These are phyloP conservation scores for Myxozyma nipponensis DNA, from an alignment of 805 yeast genomes.

Conservation along the genomic window DNA sequence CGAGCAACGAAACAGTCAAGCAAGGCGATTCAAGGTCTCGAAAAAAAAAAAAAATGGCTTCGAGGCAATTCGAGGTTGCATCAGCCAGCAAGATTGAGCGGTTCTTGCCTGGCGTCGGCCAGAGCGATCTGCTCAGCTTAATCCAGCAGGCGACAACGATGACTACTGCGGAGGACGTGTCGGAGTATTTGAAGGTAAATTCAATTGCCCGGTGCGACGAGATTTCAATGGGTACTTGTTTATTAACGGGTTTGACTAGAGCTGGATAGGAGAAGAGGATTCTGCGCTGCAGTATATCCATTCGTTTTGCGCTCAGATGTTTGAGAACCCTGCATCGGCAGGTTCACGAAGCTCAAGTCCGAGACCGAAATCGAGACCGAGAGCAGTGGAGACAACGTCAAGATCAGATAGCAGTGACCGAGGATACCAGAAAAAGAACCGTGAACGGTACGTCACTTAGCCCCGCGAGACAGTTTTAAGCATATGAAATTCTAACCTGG, in stretches of 20 bases:
- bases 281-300: constrained; percentile 26
- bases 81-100: too few relatives aligned
- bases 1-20: too few relatives aligned
- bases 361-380: not conserved
- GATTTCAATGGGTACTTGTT: not conserved
- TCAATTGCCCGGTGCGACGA: not conserved
- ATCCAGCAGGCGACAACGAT: constrained; percentile 51
- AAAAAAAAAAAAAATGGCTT: not conserved
- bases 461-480: too few relatives aligned
- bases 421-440: too few relatives aligned
- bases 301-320: constrained; percentile 20
- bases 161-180: constrained; percentile 47
- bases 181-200: constrained; percentile 44
- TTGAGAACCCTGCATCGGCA: too few relatives aligned
- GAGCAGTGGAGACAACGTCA: not conserved
- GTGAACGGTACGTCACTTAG: too few relatives aligned
- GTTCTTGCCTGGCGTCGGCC: constrained; percentile 57
- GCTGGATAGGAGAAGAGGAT: constrained; percentile 23
- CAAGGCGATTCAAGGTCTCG: too few relatives aligned
- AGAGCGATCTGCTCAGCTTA: constrained; percentile 52
- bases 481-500: too few relatives aligned
- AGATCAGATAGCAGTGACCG: too few relatives aligned
- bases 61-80: too few relatives aligned
- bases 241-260: constrained; percentile 7
- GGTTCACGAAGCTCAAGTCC: constrained; percentile 15